phyloP scores from a whole-genome alignment of 2,329 filamentous ascomycete genomes.

The Hymenoscyphus scutula region DNA sequence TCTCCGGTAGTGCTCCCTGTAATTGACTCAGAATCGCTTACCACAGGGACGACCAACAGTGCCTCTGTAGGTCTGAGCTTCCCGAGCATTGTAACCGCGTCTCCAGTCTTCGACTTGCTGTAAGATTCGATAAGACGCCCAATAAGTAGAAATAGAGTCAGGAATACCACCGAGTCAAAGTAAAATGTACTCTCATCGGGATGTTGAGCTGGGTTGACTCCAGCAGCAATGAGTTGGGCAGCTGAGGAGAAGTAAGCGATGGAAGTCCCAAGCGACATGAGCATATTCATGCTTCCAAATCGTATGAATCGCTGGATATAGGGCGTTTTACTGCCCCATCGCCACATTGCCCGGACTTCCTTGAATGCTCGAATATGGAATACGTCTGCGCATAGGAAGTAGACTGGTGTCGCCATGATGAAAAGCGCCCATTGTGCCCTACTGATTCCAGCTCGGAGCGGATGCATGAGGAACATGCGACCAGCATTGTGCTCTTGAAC shows the following conservation, averaged over 20 bases:
- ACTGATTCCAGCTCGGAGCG: constrained; percentile 69
- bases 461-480: constrained; percentile 66
- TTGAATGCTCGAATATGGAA: constrained; percentile 80
- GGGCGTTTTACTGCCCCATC: constrained; percentile 68
- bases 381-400: constrained; percentile 80
- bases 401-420: constrained; percentile 79
- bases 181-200: constrained; percentile 59
- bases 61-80: constrained; percentile 77
- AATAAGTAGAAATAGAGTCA: constrained; percentile 80
- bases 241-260: constrained; percentile 86
- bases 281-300: constrained; percentile 96
- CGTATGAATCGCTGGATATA: constrained; percentile 75
- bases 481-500: constrained; percentile 57
- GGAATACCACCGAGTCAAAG: constrained; percentile 89
- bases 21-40: constrained; percentile 10
- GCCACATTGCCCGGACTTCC: constrained; percentile 76
- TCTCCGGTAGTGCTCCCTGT: constrained; percentile 11
- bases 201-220: constrained; percentile 40
- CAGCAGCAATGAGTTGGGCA: constrained; percentile 69
- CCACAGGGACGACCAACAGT: constrained; percentile 56
- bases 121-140: constrained; percentile 80
- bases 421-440: constrained; percentile 78
- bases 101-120: constrained; percentile 86
- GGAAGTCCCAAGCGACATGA: constrained; percentile 83
- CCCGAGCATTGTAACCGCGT: constrained; percentile 77